A percentile compares a stretch with the other conserved stretches of the same genome.
phyloP scores from a whole-genome alignment of 2,329 filamentous ascomycete species.

The Penicillium sp. region DNA sequence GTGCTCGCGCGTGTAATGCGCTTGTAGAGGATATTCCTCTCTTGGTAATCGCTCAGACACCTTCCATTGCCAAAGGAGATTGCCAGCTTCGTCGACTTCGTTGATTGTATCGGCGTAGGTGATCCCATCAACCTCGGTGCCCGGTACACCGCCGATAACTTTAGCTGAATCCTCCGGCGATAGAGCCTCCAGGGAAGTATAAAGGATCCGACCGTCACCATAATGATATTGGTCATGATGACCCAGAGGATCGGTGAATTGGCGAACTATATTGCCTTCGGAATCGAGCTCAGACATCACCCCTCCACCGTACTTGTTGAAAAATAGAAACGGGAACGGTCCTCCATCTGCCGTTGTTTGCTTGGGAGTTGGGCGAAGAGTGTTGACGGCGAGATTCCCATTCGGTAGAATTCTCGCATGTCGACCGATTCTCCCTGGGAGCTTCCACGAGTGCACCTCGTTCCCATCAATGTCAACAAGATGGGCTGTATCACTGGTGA shows the following conservation, averaged over 20 bases:
- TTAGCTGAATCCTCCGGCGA: constrained; percentile 38
- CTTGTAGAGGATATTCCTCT: constrained; percentile 45
- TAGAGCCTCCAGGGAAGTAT: constrained; percentile 49
- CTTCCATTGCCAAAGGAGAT: constrained; percentile 50
- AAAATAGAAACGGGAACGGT: constrained; percentile 48
- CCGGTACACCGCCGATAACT: constrained; percentile 48
- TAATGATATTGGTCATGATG: constrained; percentile 55
- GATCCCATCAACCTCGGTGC: constrained; percentile 35
- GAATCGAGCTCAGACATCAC: constrained; percentile 50
- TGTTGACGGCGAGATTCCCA: constrained; percentile 52
- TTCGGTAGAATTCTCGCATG: constrained; percentile 51
- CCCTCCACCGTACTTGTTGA: constrained; percentile 52
- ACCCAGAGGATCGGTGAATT: constrained; percentile 47
- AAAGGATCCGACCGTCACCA: constrained; percentile 48
- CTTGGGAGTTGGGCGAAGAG: constrained; percentile 37
- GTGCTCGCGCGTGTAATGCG: constrained; percentile 40
- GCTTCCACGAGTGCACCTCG: constrained; percentile 50
- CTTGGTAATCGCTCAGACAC: constrained; percentile 47
- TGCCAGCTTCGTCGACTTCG: constrained; percentile 43
- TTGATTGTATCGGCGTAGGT: constrained; percentile 50
- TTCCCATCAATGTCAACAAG: constrained; percentile 47
- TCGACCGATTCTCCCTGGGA: constrained; percentile 47
- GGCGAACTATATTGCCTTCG: constrained; percentile 43
- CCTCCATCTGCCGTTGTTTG: constrained; percentile 18
- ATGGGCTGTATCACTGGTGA: constrained; percentile 47